Conservation (phyloP, 805 yeast species). For the Hemisphaericaspora nanyangensis region DNA sequence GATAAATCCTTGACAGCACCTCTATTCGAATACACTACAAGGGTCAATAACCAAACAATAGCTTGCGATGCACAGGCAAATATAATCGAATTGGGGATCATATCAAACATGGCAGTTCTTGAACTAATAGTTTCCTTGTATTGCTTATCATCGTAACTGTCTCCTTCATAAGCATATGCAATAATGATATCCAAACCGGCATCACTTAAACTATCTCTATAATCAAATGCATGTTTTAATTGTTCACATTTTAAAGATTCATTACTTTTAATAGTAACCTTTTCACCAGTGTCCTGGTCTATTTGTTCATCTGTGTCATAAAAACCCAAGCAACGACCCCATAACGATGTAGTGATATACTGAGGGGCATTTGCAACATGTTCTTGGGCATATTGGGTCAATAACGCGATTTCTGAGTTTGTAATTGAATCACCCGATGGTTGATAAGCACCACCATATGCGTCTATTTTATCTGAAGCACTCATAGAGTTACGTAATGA, state of each 20-base stretch:
- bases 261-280: conserved; percentile 12
- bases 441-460: not conserved
- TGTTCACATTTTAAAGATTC: conserved; percentile 21
- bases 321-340: conserved; percentile 45
- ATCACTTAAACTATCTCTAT: conserved; percentile 34
- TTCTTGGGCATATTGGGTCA: conserved; percentile 42
- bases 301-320: conserved; percentile 21
- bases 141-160: conserved; percentile 9
- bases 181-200: conserved; percentile 42
- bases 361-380: conserved; percentile 50
- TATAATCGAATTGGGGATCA: conserved; percentile 25
- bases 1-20: conserved; percentile 31
- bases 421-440: conserved; percentile 31
- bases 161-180: conserved; percentile 43
- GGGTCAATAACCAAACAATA: conserved; percentile 22
- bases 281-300: conserved; percentile 12
- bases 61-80: conserved; percentile 26
- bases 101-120: conserved; percentile 14
- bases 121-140: conserved; percentile 11
- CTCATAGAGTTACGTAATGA: conserved; percentile 33
- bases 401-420: conserved; percentile 44
- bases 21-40: conserved; percentile 35
- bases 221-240: conserved; percentile 37
- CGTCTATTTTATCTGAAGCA: conserved; percentile 10
- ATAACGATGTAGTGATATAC: conserved; percentile 35